phyloP scores from a whole-genome alignment of 208 protist species.

The Acanthamoeba castellanii region DNA sequence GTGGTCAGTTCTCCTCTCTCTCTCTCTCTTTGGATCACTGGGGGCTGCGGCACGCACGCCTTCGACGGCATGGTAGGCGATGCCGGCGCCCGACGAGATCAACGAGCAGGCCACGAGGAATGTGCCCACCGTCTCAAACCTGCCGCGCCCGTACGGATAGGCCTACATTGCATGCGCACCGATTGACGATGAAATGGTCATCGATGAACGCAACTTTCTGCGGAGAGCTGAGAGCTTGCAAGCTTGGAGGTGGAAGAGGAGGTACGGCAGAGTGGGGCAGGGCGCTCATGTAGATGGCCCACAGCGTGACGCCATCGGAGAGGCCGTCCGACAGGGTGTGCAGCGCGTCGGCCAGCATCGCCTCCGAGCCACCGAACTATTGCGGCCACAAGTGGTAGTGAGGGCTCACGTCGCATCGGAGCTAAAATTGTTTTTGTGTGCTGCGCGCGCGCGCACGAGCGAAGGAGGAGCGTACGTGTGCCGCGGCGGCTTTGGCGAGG shows the following conservation, averaged over 20 bases:
- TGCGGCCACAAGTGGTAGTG: not conserved
- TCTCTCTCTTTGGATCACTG: no score
- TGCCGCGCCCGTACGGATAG: conserved; percentile 60
- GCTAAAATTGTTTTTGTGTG: no score
- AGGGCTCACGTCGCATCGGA: not conserved
- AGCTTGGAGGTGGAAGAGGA: not conserved
- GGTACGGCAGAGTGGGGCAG: not conserved
- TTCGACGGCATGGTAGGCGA: conserved; percentile 21
- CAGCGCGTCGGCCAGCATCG: conserved; percentile 45
- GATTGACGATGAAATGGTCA: no score
- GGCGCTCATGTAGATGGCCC: conserved; percentile 50
- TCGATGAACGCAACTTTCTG: no score
- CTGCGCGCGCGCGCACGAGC: no score
- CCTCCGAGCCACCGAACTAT: conserved; percentile 24
- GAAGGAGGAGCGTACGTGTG: not conserved
- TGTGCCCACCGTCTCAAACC: conserved; percentile 66
- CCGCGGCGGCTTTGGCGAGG: conserved; percentile 10
- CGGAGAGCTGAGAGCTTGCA: no score
- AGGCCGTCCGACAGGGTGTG: conserved; percentile 44
- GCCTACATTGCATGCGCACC: not conserved
- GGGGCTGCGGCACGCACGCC: not conserved
- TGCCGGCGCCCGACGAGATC: not conserved
- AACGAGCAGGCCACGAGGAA: conserved; percentile 51
- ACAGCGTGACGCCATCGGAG: conserved; percentile 63
- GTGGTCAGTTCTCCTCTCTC: no score